A percentile compares a stretch with the other conserved stretches of the same genome.
Conservation (phyloP, 75 land plant genomes). For the Pinus albicaulis region DNA sequence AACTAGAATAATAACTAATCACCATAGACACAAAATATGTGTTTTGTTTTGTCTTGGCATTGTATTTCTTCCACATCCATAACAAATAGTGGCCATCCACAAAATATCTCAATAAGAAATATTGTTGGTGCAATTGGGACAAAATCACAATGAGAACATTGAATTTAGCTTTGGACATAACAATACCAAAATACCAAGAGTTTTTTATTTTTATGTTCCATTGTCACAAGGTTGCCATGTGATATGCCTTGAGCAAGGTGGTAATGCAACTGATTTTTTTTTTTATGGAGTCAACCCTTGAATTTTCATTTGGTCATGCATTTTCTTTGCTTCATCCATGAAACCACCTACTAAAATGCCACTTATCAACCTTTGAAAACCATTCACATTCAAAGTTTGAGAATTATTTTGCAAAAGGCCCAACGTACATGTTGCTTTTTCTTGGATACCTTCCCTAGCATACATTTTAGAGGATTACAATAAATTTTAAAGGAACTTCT, state of each 20-base stretch:
- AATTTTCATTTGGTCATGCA: constrained; percentile 39
- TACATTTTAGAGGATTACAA: constrained; percentile 69
- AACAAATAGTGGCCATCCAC: background rate
- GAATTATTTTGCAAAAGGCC: constrained; percentile 39
- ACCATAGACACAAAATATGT: background rate
- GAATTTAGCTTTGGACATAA: constrained; percentile 1
- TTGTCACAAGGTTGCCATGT: background rate
- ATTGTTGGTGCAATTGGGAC: background rate
- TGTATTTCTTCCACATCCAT: background rate
- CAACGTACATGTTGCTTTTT: constrained; percentile 46
- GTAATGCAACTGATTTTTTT: constrained; percentile 15
- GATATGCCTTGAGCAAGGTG: constrained; percentile 4
- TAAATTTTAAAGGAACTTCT: constrained; percentile 18
- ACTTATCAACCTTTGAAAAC: constrained; percentile 47
- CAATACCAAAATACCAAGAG: background rate
- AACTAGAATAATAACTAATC: background rate
- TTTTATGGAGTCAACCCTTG: constrained; percentile 39
- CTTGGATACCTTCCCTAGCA: constrained; percentile 39
- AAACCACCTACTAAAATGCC: constrained; percentile 45
- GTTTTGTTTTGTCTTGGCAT: background rate
- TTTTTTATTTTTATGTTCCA: too few relatives aligned
- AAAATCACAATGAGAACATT: background rate
- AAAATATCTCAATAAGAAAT: background rate
- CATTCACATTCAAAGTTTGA: constrained; percentile 30
- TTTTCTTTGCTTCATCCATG: constrained; percentile 34